Evolutionary conservation across 2,329 filamentous ascomycete genomes (phyloP), one percentile per base, ranked within the genome.

Genomic region (Claviceps capensis): DNA sequence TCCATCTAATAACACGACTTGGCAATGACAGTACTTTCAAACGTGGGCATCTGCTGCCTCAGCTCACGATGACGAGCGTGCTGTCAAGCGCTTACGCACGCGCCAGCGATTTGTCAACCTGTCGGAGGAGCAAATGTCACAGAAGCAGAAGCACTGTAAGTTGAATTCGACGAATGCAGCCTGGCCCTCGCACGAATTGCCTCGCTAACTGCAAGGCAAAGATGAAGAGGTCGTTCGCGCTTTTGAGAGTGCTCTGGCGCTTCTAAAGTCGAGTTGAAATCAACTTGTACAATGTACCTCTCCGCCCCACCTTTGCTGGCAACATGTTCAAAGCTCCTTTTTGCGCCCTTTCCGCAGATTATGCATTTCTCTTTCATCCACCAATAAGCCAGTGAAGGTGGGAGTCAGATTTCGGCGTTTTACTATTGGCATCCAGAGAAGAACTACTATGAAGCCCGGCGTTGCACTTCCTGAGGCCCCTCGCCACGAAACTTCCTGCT

Each of bases 121-220:
- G 44, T 80, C 84, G 0, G 90, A 95, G 64, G 72, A 79, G 41
- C 77, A 74, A 26, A 73, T 95, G 52, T 79, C 82, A 51, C 76
- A 83, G 58, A 93, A 85, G 63, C 85, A 89, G 62, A 75, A 83
- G 55, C 89, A 95, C 61, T 87, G 89, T 95, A 70, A 71, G 85
- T 51, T 43, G 37, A 4, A 9, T 16, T 37, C 34, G 13, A 6
- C 41, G 16, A 16, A 19, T 3, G 38, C 17, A 34, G 38, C 22
- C 45, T 43, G 19, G 51, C 23, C 22, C 13, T 40, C 45, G 19
- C 38, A 9, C 11, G n/a, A 4, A 14, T 23, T 26, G 46, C 53
- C 42, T 26, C 17, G 42, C 56, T 66, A 58, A 61, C 54, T 42
- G 34, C 4, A 9, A 14, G 23, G 19, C 51, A 26, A 44, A 70